Percentiles rank a stretch among this genome's conserved stretches.
phyloP scores from a whole-genome alignment of 2,329 filamentous ascomycete species.

The Ophiostoma tasmaniense region DNA sequence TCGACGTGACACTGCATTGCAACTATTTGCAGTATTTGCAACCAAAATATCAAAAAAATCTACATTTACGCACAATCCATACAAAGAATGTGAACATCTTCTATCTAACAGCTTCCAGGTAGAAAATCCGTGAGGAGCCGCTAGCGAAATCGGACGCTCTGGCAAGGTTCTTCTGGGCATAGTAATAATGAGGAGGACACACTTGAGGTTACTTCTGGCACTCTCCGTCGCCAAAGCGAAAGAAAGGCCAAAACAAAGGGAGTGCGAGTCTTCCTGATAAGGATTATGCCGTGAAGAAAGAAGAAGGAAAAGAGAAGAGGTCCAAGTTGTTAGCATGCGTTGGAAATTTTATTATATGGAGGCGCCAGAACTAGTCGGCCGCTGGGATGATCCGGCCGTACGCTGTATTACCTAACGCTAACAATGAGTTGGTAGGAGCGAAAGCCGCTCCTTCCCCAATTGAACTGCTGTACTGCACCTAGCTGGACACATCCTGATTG shows the following conservation, averaged over 20 bases:
- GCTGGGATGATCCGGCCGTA: conserved; percentile 15
- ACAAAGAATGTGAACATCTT: conserved; percentile 21
- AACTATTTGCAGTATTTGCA: neutral
- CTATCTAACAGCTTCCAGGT: conserved; percentile 24
- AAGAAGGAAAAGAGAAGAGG: conserved; percentile 21
- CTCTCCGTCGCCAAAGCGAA: neutral
- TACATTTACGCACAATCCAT: neutral
- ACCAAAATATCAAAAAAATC: neutral
- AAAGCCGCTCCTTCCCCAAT: conserved; percentile 4
- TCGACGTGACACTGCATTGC: neutral
- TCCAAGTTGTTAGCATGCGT: neutral
- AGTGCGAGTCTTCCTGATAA: conserved; percentile 57
- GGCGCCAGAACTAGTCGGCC: conserved; percentile 1
- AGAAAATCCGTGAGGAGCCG: conserved; percentile 55
- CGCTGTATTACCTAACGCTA: neutral
- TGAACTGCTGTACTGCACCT: neutral
- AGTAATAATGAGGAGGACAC: conserved; percentile 81
- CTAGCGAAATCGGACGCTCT: conserved; percentile 95
- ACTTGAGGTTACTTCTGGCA: conserved; percentile 44
- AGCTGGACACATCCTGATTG: neutral
- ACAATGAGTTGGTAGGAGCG: neutral
- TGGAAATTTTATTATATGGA: conserved; percentile 2
- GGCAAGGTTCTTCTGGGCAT: conserved; percentile 67
- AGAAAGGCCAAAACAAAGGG: conserved; percentile 10
- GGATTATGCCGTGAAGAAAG: conserved; percentile 60